Conservation (phyloP, 257 asterid genomes). For the Parsonsia alboflavescens region DNA sequence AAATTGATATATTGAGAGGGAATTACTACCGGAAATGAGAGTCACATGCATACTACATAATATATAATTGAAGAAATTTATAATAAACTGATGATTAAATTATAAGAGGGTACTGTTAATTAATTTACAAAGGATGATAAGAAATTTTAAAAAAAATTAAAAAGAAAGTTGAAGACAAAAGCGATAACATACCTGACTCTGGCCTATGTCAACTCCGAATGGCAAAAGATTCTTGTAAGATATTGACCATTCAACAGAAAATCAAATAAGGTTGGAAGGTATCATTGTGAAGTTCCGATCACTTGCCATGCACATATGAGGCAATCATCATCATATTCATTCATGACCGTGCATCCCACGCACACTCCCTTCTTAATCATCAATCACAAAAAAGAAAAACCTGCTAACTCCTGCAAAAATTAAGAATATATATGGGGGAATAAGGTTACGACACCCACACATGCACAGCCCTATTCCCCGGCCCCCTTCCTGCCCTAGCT, state of each 20-base stretch:
- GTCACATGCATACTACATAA: no score
- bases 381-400: background rate
- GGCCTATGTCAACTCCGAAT: conserved; percentile 39
- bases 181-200: conserved; percentile 25
- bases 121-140: no score
- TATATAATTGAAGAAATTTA: no score
- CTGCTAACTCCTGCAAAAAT: background rate
- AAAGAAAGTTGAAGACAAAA: conserved; percentile 17
- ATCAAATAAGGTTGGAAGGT: conserved; percentile 44
- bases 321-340: conserved; percentile 31
- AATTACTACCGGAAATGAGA: no score
- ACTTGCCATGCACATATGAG: conserved; percentile 57
- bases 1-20: no score
- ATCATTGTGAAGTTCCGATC: conserved; percentile 28
- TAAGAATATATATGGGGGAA: background rate
- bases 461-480: background rate
- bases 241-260: conserved; percentile 69
- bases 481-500: no score
- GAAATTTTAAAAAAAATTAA: background rate
- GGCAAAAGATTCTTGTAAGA: conserved; percentile 69
- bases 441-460: background rate
- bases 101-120: no score
- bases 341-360: background rate
- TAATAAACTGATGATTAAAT: no score
- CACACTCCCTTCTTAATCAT: background rate